Base-by-base conservation (phyloP, 441 rosid genomes). In the Adansonia rubrostipa region DNA sequence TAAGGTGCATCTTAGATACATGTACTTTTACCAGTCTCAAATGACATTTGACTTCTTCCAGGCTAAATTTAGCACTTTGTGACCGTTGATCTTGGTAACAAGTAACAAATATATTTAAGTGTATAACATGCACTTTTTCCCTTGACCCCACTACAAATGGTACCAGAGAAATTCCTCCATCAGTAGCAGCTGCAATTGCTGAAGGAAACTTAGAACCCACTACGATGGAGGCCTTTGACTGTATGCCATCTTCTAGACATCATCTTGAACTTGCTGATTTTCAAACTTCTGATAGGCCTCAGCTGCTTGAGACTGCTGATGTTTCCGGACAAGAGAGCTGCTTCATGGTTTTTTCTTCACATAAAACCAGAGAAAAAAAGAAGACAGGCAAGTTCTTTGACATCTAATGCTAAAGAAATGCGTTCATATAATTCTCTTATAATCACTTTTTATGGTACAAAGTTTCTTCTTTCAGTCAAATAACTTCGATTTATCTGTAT, bases 161-260 rank as follows among this genome's bases (percentile, higher is more conserved):
- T 53, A 47, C 66, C 84, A 94, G 98, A 83, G 92, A 91, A 53
- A 83, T 92, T 61, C 85, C 95, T 45, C 84, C 95, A 71, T 90
- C 93, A 20, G 81, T 90, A 78, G 95, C 92, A 53, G 62, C 83
- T 81, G 97, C 95, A 75, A 85, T 94, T 78, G 98, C 95, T 6
- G 86, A 89, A 81, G 97, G 98, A 74, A 82, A 77, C 68, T 81
- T 92, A 78, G 90, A 94, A 80, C 97, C 97, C 2, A 71, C 60
- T 65, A 86, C 68, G 79, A 88, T 91, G 98, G 87, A 88, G 80
- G 93, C 96, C 75, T 92, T 91, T 72, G 83, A 85, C 80, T 79
- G 33, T 80, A 73, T 68, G 14, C 78, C 84, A 57, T 82, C 74
- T 70, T 77, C 88, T 42, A 64, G 28, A 51, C 14, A 11, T 72